phyloP scores from a whole-genome alignment of 2,329 filamentous ascomycete species.

The Xylaria multiplex region DNA sequence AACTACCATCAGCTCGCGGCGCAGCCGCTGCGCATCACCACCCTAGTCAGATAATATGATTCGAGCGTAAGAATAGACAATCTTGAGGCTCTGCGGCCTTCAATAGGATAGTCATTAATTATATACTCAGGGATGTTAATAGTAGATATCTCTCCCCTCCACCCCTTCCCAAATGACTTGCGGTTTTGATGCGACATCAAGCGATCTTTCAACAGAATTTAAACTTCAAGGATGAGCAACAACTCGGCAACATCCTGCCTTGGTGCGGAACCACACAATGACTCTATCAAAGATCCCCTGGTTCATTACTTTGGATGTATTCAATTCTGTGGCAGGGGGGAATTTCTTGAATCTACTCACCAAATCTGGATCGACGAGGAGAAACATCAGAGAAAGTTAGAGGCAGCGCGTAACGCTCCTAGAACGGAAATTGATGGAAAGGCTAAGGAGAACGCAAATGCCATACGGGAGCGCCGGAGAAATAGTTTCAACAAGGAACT shows the following conservation, averaged over 20 bases:
- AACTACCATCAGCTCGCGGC: no score
- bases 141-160: no score
- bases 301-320: constrained; percentile 5
- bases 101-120: no score
- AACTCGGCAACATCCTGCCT: not conserved
- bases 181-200: no score
- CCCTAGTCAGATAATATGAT: no score
- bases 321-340: not conserved
- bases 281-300: not conserved
- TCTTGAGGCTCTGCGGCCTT: no score
- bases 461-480: constrained; percentile 8
- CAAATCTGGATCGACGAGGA: not conserved
- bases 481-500: not conserved
- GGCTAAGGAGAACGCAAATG: not conserved
- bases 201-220: no score
- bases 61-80: no score
- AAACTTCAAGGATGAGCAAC: no score
- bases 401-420: not conserved
- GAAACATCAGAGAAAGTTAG: not conserved
- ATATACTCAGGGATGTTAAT: no score
- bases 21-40: no score
- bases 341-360: not conserved
- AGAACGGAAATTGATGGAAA: not conserved
- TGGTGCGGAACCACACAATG: constrained; percentile 1
- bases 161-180: no score